phyloP scores from a whole-genome alignment of 2,329 filamentous ascomycete genomes.

The Fusarium neocosmosporiellum region DNA sequence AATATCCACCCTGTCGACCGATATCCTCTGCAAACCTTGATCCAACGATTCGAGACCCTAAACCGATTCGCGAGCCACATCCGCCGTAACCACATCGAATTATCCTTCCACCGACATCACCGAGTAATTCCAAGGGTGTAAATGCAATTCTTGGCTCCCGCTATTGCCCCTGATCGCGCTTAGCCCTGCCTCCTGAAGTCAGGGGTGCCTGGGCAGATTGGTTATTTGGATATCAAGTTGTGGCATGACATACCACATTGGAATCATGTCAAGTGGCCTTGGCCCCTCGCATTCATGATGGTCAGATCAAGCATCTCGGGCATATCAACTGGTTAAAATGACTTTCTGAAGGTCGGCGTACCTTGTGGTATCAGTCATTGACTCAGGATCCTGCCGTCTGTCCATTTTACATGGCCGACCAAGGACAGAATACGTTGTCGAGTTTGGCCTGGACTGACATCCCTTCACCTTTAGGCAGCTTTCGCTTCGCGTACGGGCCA shows the following conservation, averaged over 20 bases:
- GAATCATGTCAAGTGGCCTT: background rate
- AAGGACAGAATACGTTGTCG: background rate
- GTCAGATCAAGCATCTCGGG: background rate
- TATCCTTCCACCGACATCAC: background rate
- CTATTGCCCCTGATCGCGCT: background rate
- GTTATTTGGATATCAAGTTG: background rate
- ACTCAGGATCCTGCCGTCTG: background rate
- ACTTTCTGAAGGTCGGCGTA: background rate
- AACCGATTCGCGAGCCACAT: background rate
- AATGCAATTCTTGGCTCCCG: background rate
- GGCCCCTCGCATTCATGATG: background rate
- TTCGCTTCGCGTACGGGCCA: background rate
- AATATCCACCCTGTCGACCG: background rate
- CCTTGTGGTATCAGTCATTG: background rate
- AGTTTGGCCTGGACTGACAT: background rate
- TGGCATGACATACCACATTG: background rate
- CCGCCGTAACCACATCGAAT: background rate
- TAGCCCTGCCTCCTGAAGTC: constrained; percentile 25
- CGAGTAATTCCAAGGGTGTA: background rate
- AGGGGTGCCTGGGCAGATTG: constrained; percentile 2
- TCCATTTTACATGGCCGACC: background rate
- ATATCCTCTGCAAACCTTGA: background rate
- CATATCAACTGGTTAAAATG: background rate
- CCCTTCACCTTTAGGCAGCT: background rate
- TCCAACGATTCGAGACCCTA: background rate